Percentiles rank a stretch among this genome's conserved stretches.
phyloP scores from a whole-genome alignment of 768 basidiomycete species.

The Piloderma croceum region DNA sequence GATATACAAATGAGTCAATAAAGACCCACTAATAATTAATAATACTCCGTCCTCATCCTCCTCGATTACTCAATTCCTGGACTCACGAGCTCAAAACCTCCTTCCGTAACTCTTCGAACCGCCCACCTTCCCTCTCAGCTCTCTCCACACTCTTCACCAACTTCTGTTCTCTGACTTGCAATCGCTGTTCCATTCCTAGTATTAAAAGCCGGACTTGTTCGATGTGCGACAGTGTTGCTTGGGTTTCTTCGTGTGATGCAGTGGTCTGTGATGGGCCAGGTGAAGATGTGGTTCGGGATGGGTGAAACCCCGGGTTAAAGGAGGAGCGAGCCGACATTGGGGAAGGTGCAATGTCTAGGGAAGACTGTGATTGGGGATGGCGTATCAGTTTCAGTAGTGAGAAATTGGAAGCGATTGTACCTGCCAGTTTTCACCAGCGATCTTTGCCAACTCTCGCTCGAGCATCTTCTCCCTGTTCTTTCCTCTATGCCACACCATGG shows the following conservation, averaged over 20 bases:
- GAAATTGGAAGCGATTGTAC: slow-evolving; percentile 28
- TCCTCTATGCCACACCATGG: slow-evolving; percentile 31
- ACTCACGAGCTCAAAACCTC: slow-evolving; percentile 21
- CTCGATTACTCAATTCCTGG: not conserved
- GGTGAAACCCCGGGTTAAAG: slow-evolving; percentile 1
- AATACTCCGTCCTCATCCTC: too few species aligned
- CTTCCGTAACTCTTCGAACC: slow-evolving; percentile 46
- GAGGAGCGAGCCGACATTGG: slow-evolving; percentile 19
- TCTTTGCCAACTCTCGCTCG: slow-evolving; percentile 62
- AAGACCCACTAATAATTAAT: too few species aligned
- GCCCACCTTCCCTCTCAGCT: slow-evolving; percentile 54
- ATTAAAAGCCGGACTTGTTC: slow-evolving; percentile 66
- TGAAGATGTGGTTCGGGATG: not conserved
- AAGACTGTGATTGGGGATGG: slow-evolving; percentile 13
- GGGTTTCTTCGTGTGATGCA: slow-evolving; percentile 22
- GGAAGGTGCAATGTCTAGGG: slow-evolving; percentile 32
- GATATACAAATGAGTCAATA: too few species aligned
- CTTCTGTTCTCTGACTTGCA: slow-evolving; percentile 58
- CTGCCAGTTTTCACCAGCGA: slow-evolving; percentile 83
- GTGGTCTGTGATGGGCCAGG: not conserved
- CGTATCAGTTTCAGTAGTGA: slow-evolving; percentile 5
- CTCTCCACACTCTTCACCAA: slow-evolving; percentile 52
- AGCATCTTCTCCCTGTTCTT: slow-evolving; percentile 72
- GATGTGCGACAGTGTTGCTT: slow-evolving; percentile 51
- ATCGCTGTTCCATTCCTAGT: slow-evolving; percentile 70